Evolutionary conservation across 2,329 filamentous ascomycete genomes (phyloP), one percentile per base, ranked within the genome.

Genomic region (Ascochyta viciae-villosae): DNA sequence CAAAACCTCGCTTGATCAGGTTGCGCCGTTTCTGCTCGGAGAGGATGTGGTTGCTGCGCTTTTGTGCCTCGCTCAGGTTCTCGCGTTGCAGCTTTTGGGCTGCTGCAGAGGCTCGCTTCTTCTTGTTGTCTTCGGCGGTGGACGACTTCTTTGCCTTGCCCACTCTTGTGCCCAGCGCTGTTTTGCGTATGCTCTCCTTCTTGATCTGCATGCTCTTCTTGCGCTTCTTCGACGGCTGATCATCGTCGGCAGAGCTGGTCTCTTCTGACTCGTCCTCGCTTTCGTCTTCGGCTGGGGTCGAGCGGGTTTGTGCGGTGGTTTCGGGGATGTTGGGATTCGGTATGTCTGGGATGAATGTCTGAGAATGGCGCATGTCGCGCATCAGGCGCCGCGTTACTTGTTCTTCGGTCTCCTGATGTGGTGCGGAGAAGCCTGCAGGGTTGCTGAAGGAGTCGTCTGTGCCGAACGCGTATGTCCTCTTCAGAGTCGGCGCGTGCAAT

Each of bases 11-110:
- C 70, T 92, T 89, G 67, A 94, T 94, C 42, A 92, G 80, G 24
- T 91, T 91, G 43, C 92, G 83, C 31, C 92, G 85, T 75, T 95
- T 96, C 77, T 96, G 91, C 72, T 96, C 92, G 48, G 91, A 95
- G 48, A 88, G 83, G 62, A 96, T 95, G 70, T 96, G 91, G 64
- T 96, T 96, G 67, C 88, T 88, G 41, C 91, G 83, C 76, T 94
- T 95, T 75, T 95, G 89, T 57, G 89, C 87, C 63, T 94, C 90
- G 0, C 87, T 85, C 4, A 95, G 73, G 61, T 88, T 88, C 66
- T 88, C 84, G 31, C 73, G 72, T 23, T 70, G 71, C 7, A 64
- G 44, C 48, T 71, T 74, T 35, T 69, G 65, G 5, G 63, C 59
- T 0, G 66, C 61, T 15, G 70, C 57, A 2, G 69, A 62, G 5